A percentile compares a stretch with the other conserved stretches of the same genome.
phyloP scores from a whole-genome alignment of 441 rosid genomes.

The Pelargonium australe region DNA sequence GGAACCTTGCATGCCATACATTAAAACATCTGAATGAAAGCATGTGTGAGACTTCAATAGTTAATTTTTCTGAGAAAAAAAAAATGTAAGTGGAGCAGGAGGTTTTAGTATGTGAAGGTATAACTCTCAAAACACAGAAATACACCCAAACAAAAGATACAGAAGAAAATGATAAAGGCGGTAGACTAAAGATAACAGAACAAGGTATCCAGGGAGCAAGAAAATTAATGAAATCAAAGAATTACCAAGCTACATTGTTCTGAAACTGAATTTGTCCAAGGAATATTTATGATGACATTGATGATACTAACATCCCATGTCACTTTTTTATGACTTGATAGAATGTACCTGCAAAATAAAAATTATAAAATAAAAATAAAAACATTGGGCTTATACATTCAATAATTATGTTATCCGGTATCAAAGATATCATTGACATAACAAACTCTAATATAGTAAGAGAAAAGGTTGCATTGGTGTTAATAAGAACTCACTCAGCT shows the following conservation, averaged over 20 bases:
- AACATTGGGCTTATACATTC: conserved; percentile 11
- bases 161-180: background rate
- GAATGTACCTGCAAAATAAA: conserved; percentile 51
- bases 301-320: conserved; percentile 57
- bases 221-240: conserved; percentile 17
- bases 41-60: background rate
- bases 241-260: conserved; percentile 64
- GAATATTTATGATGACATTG: conserved; percentile 44
- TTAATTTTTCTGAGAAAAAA: background rate
- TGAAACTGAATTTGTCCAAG: conserved; percentile 40
- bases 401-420: background rate
- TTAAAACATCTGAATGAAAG: no score
- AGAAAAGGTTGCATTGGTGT: background rate
- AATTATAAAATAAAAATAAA: conserved; percentile 17
- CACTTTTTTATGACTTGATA: conserved; percentile 55
- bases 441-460: background rate
- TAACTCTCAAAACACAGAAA: background rate
- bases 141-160: background rate
- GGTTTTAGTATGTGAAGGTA: conserved; percentile 1
- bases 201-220: background rate
- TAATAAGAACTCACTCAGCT: conserved; percentile 55
- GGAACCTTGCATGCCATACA: background rate
- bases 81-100: background rate
- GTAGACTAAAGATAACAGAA: background rate
- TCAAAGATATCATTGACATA: background rate